Evolutionary conservation across 768 basidiomycete species (phyloP), one percentile per base, ranked within the genome.

Genomic region (Boletus rufocinnamomeus): DNA sequence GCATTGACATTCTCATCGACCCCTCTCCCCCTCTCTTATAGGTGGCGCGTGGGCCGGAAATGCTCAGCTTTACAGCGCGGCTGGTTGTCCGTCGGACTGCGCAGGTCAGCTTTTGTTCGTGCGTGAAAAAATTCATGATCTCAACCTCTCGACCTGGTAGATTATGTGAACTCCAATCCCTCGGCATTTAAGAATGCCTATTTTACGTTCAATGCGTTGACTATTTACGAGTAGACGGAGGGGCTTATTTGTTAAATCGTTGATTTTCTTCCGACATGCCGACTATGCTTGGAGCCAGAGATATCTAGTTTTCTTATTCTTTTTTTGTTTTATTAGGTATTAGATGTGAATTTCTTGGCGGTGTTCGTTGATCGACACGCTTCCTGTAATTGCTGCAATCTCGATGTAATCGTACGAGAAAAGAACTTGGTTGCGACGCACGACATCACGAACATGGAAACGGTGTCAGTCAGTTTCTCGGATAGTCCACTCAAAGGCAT

Each of bases 151-250:
- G 44, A 61, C 46, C 32, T 59, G 41, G 0, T 25, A 75, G 73
- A 69, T 49, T 72, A 65, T 47, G 78, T 80, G 14, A 56, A 71
- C 57, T 64, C 71, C 43, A 75, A 75, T 52, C 79, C 80, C 0
- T 54, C 53, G 0, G 77, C 77, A 4, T 80, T 80, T 56, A 5
- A 43, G 2, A 65, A 77, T 11, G 77, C 80, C 6, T 80, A 74
- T 60, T 81, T 78, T 57, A 73, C 73, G 16, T 72, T 81, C 63
- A 74, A 74, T 19, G 63, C 69, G 8, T 43, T 80, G 43, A 62
- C 65, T 27, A 69, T 81, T 19, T 81, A 77, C 61, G 47, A 74
- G 34, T 72, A 63, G 50, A 45, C 9, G 23, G 17, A 35, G 16
- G 47, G 4, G 13, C 21, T 17, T 17, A 9, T 28, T 23, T 6